Percentiles rank a stretch among this genome's conserved stretches.
phyloP scores from a whole-genome alignment of 2,329 filamentous ascomycete genomes.

The Arthrobotrys pseudoclavata region DNA sequence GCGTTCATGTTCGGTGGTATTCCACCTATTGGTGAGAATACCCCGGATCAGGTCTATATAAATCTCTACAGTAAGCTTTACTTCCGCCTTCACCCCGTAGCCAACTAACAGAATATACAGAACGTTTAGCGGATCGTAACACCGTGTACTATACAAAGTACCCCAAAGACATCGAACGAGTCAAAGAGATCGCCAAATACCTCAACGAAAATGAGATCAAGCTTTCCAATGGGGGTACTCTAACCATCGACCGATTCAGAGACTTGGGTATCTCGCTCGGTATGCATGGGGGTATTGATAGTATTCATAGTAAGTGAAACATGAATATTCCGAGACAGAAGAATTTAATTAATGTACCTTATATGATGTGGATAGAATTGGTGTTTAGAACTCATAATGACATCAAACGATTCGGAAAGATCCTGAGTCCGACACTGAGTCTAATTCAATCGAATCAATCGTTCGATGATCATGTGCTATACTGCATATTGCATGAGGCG shows the following conservation, averaged over 20 bases:
- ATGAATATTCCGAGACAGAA: background rate
- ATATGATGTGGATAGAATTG: constrained; percentile 64
- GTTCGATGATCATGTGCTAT: constrained; percentile 84
- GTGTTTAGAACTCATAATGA: constrained; percentile 80
- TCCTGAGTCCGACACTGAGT: constrained; percentile 79
- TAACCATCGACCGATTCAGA: constrained; percentile 81
- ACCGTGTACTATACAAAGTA: constrained; percentile 85
- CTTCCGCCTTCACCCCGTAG: background rate
- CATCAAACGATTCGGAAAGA: constrained; percentile 79
- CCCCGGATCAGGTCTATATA: constrained; percentile 80
- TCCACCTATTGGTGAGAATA: constrained; percentile 77
- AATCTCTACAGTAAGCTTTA: constrained; percentile 37
- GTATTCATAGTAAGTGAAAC: constrained; percentile 73
- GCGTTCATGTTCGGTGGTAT: constrained; percentile 74
- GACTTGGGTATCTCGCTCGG: constrained; percentile 84
- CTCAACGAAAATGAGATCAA: constrained; percentile 75
- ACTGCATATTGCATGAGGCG: constrained; percentile 87
- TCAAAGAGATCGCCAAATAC: constrained; percentile 76
- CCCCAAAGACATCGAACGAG: constrained; percentile 79
- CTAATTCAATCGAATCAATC: constrained; percentile 76
- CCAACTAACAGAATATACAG: background rate
- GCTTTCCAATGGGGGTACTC: constrained; percentile 78
- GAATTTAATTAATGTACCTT: background rate
- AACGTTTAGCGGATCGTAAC: constrained; percentile 71
- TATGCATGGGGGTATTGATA: constrained; percentile 80